Evolutionary conservation across 2,329 filamentous ascomycete genomes (phyloP), one percentile per base, ranked within the genome.

Genomic region (Nemania abortiva): DNA sequence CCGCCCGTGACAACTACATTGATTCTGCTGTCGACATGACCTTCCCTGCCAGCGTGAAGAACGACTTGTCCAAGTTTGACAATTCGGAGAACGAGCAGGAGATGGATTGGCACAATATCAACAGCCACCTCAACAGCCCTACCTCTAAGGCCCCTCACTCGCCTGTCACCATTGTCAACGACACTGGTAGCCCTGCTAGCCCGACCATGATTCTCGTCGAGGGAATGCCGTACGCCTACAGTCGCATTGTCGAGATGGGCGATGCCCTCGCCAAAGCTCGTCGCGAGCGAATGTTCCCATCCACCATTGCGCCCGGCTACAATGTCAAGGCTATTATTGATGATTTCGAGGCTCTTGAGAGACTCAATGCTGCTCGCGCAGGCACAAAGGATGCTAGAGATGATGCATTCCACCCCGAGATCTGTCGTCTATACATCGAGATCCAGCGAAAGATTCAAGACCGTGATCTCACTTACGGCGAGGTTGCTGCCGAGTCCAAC

Each of bases 401-500:
- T 47, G 55, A 75, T 49, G 76, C 74, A 58, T 68, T 62, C 47
- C 20, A 24, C 9, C 71, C 72, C 47, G 60, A 67, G 37, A 29
- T 49, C 11, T 64, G 31, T 55, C 66, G 66, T 0, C 73, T 82
- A 0, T 74, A 73, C 0, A 74, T 82, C 10, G 74, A 80, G 22
- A 78, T 82, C 18, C 71, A 78, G 2, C 78, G 78, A 3, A 72
- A 72, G 4, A 82, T 84, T 54, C 72, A 74, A 3, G 76, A 80
- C 20, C 81, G 82, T 1, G 81, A 83, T 69, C 71, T 76, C 24
- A 47, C 72, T 70, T 27, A 75, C 49, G 22, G 70, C 63, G 61
- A 77, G 27, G 27, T 70, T 11, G 68, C 69, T 52, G 74, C 74
- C 2, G 65, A 74, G 0, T 50, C 72, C 20, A 77, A 74, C 6